Base-by-base conservation (phyloP, 1,139 yeast species). In the Barnettozyma hawaiiensis region DNA sequence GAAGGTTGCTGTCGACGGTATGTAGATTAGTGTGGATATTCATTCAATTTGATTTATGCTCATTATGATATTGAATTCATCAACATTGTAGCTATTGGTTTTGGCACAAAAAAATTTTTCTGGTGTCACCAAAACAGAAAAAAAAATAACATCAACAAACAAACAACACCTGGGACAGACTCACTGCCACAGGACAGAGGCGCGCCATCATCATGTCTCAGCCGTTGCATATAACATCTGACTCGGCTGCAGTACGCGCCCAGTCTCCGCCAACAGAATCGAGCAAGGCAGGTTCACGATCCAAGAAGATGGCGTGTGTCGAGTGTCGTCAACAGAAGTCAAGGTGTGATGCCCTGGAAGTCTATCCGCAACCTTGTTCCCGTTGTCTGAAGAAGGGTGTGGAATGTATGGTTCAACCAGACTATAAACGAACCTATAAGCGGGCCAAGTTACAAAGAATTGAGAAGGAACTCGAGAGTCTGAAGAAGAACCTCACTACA, bases 261-360 rank as follows among this genome's bases (percentile, higher is more conserved):
- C 8, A 12, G 16, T 26, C 29, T 9, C 6, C 29, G 4, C 14
- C 29, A 16, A 7, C 16, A 12, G 9, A n/a, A 26, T n/a, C 29
- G 14, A 26, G 16, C 9, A 26, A 26, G 16, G 16, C 16, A n/a
- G 29, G 29, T 7, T 26, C 29, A n/a, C 32, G 32, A 20, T 19
- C 20, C 53, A 81, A 81, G 58, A 73, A 81, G 48, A 80, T 89
- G 61, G 97, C 97, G 0, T 92, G 98, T 67, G 89, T 86, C 3
- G 96, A 90, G 59, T 92, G 98, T 60, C 75, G 98, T 16, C 98
- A 92, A 62, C 98, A 92, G 60, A 92, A 92, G 64, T 71, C 92
- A 21, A 77, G 82, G 51, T 92, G 97, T 64, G 95, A 87, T 61
- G 95, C 96, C 9, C 78, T 75, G 48, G 89, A 83, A 47, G 72